Evolutionary conservation across 2,329 filamentous ascomycete genomes (phyloP).

Genomic region (Chalaropsis ovoidea): DNA sequence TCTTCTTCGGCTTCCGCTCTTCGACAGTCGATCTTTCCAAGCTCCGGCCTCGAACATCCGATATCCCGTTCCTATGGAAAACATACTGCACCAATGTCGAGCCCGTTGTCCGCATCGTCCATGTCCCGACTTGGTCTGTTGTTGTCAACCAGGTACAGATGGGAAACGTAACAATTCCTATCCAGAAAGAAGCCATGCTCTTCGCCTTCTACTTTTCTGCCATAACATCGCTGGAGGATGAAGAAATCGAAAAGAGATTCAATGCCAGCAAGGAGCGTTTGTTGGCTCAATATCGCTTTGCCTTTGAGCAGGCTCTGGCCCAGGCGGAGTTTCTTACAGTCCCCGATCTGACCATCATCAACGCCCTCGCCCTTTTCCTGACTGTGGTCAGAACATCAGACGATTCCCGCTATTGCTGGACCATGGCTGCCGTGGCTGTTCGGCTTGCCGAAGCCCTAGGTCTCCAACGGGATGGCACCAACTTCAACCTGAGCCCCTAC

Average conservation of each 20-base stretch:
- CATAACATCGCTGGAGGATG: slow-evolving; percentile 49
- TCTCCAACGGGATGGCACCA: slow-evolving; percentile 46
- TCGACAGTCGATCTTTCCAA: slow-evolving; percentile 55
- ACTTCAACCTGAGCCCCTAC: slow-evolving; percentile 45
- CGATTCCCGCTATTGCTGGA: slow-evolving; percentile 48
- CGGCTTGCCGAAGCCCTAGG: slow-evolving; percentile 52
- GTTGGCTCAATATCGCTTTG: slow-evolving; percentile 41
- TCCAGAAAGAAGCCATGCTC: slow-evolving; percentile 50
- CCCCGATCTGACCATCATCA: slow-evolving; percentile 47
- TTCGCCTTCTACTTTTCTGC: slow-evolving; percentile 53
- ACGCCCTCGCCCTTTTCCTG: slow-evolving; percentile 50
- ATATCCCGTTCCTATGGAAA: slow-evolving; percentile 59
- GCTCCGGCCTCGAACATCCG: slow-evolving; percentile 55
- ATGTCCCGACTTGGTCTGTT: slow-evolving; percentile 55
- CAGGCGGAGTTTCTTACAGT: slow-evolving; percentile 49
- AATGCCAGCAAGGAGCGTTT: slow-evolving; percentile 38
- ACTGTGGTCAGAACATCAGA: slow-evolving; percentile 40
- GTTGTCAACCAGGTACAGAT: slow-evolving; percentile 51
- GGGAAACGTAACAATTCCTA: slow-evolving; percentile 42
- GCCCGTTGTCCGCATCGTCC: slow-evolving; percentile 59
- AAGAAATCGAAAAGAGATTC: slow-evolving; percentile 44
- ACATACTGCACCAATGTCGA: slow-evolving; percentile 65
- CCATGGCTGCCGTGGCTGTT: slow-evolving; percentile 47
- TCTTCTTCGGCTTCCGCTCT: slow-evolving; percentile 63
- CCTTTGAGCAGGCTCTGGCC: slow-evolving; percentile 47